These are phyloP conservation scores for Tubosaeta sp. DNA, from an alignment of 768 basidiomycete genomes.

Conservation along the genomic window DNA sequence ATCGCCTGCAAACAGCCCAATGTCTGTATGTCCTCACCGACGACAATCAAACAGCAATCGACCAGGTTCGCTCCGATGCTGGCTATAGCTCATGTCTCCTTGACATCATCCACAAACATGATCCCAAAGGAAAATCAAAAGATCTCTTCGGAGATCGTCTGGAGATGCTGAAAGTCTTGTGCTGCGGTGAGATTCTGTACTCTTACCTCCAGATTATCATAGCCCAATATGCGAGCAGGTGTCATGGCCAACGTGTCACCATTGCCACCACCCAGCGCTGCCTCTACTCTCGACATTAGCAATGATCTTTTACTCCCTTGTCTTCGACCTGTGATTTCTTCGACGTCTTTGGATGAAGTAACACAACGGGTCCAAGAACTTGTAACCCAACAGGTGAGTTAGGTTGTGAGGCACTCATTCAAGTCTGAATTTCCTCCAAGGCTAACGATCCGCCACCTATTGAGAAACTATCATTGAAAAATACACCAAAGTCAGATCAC, in stretches of 20 bases:
- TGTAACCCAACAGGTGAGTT: constrained; percentile 46
- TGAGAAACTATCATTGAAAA: constrained; percentile 57
- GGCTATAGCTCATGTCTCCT: constrained; percentile 63
- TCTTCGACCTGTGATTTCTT: constrained; percentile 60
- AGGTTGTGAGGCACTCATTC: neutral
- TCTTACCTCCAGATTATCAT: neutral
- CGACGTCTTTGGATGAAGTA: constrained; percentile 49
- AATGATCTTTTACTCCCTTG: constrained; percentile 69
- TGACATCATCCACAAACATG: constrained; percentile 45
- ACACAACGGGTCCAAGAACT: constrained; percentile 50
- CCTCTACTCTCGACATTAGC: constrained; percentile 63
- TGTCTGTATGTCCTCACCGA: constrained; percentile 91
- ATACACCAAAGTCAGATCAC: constrained; percentile 73
- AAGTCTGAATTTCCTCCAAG: constrained; percentile 28
- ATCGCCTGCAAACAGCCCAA: constrained; percentile 53
- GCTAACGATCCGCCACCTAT: constrained; percentile 44
- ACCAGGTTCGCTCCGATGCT: constrained; percentile 58
- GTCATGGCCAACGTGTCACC: constrained; percentile 76
- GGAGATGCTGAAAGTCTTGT: constrained; percentile 58
- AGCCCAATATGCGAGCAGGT: constrained; percentile 38
- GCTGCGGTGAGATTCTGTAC: constrained; percentile 51
- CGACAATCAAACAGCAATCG: constrained; percentile 74
- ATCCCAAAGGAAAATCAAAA: constrained; percentile 36
- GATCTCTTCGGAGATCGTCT: constrained; percentile 45
- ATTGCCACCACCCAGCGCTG: constrained; percentile 61